Conservation (phyloP, 1,139 yeast genomes). For the Suhomyces atakaporum region DNA sequence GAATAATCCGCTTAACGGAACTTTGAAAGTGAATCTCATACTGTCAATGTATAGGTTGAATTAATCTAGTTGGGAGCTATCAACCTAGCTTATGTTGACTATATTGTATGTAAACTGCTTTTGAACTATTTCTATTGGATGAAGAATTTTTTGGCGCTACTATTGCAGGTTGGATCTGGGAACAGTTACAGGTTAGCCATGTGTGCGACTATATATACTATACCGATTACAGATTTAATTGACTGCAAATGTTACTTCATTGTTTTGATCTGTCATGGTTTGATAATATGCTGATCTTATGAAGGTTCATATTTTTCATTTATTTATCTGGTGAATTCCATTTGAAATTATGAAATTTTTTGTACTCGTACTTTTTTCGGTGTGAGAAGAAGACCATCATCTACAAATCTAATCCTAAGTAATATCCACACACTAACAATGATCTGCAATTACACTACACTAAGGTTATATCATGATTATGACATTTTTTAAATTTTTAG, state of each 20-base stretch:
- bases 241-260: neutral
- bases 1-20: conserved; percentile 43
- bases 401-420: too few species aligned
- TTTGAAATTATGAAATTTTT: too few species aligned
- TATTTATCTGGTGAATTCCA: too few species aligned
- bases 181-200: conserved; percentile 3
- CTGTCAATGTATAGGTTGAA: conserved; percentile 5
- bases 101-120: conserved; percentile 16
- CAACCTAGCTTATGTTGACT: conserved; percentile 11
- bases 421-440: too few species aligned
- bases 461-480: too few species aligned
- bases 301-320: too few species aligned
- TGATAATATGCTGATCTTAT: too few species aligned
- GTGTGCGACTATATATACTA: neutral
- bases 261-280: too few species aligned
- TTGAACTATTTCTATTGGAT: conserved; percentile 23
- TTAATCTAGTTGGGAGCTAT: conserved; percentile 4
- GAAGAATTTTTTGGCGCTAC: conserved; percentile 15
- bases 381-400: too few species aligned
- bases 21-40: conserved; percentile 49
- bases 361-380: too few species aligned
- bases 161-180: neutral
- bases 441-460: too few species aligned
- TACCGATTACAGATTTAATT: neutral
- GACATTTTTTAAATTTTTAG: too few species aligned